A percentile compares a stretch with the other conserved stretches of the same genome.
Evolutionary conservation across 2,329 filamentous ascomycete genomes (phyloP).

Genomic region (Fusarium paranaense): DNA sequence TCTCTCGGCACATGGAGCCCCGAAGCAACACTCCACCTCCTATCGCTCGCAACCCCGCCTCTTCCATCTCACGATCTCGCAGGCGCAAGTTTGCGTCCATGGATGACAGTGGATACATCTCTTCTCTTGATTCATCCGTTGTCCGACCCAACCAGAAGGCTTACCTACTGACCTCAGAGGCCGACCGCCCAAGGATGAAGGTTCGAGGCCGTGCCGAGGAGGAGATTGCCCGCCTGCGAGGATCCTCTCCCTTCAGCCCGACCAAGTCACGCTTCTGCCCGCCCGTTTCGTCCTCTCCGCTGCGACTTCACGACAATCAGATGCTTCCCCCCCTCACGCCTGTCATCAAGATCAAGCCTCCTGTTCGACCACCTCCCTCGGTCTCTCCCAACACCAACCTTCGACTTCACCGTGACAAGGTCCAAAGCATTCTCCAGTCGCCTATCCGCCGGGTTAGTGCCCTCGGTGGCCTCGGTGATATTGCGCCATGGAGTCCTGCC

Average conservation of each 20-base stretch:
- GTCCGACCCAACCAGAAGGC: conserved; percentile 76
- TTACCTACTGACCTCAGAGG: conserved; percentile 79
- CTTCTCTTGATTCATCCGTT: conserved; percentile 91
- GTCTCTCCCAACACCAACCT: conserved; percentile 95
- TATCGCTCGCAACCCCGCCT: conserved; percentile 68
- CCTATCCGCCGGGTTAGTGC: conserved; percentile 66
- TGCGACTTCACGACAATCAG: conserved; percentile 69
- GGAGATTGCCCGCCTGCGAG: conserved; percentile 92
- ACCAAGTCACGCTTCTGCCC: conserved; percentile 72
- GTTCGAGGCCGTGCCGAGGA: conserved; percentile 88
- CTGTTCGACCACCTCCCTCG: conserved; percentile 70
- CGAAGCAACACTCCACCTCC: conserved; percentile 83
- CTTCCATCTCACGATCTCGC: conserved; percentile 74
- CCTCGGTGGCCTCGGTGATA: conserved; percentile 62
- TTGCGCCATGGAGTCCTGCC: conserved; percentile 73
- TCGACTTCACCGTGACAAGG: conserved; percentile 85
- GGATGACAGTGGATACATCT: conserved; percentile 96
- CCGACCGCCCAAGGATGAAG: conserved; percentile 83
- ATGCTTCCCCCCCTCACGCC: conserved; percentile 85
- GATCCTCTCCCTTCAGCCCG: conserved; percentile 93
- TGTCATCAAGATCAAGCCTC: conserved; percentile 80
- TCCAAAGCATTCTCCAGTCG: conserved; percentile 84
- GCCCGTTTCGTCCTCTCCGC: conserved; percentile 75
- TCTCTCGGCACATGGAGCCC: conserved; percentile 68
- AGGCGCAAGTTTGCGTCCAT: conserved; percentile 84